Evolutionary conservation across 2,329 filamentous ascomycete species (phyloP), one percentile per base, ranked within the genome.

Genomic region (Claviceps sp.): DNA sequence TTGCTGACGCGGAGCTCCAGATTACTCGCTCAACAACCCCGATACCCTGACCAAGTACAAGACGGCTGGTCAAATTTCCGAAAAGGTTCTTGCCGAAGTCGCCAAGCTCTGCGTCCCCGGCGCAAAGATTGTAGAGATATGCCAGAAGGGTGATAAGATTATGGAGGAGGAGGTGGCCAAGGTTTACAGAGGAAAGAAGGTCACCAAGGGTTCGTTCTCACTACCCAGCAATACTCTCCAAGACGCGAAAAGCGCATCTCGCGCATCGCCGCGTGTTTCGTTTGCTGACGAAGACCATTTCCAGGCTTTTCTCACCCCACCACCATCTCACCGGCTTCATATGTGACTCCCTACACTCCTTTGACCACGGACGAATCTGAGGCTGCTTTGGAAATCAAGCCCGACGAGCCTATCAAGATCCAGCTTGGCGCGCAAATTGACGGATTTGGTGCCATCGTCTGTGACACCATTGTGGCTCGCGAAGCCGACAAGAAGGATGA

Each of bases 11-110:
- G 41, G 13, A 18, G 41, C 37, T 47, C 5, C 61, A 95, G 88
- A 95, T 70, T 90, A 94, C 75, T 80, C 86, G 61, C 82, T 96
- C 70, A 87, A 83, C 71, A 93, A 94, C 77, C 88, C 87, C 56
- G 87, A 94, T 70, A 96, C 89, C 63, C 80, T 98, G 63, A 97
- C 93, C 73, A 98, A 97, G 79, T 97, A 97, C 81, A 97, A 95
- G 84, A 90, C 86, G 59, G 93, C 93, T 53, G 91, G 87, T 57
- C 79, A 86, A 68, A 97, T 98, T 72, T 93, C 91, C 50, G 88
- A 96, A 70, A 95, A 91, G 76, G 91, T 95, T 61, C 82, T 98
- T 61, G 88, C 89, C 63, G 85, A 85, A 61, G 91, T 98, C 59
- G 74, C 78, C 55, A 75, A 79, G 68, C 75, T 84, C 57, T 81